These are phyloP conservation scores for Zygosaccharomyces bailii DNA, from an alignment of 805 yeast species.

Conservation along the genomic window DNA sequence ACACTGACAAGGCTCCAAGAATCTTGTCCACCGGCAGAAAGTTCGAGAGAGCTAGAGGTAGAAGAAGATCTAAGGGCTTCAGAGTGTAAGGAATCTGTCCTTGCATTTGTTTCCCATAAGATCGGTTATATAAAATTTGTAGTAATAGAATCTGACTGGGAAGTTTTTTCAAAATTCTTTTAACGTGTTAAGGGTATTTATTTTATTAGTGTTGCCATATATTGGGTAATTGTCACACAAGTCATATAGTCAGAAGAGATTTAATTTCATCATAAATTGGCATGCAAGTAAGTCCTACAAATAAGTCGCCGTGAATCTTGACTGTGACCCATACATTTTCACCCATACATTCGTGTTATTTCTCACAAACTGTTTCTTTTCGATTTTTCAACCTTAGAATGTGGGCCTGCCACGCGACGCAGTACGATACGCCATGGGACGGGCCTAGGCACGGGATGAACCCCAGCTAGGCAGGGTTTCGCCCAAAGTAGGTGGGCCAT, in stretches of 20 bases:
- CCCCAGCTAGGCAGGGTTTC: not conserved
- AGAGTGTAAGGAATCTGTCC: conserved; percentile 69
- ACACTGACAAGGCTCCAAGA: conserved; percentile 99
- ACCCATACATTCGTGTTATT: too few species aligned
- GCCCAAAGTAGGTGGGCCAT: not conserved
- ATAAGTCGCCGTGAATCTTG: not conserved
- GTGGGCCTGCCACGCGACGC: not conserved
- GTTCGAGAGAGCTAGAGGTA: conserved; percentile 99
- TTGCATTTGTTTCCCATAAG: conserved; percentile 14
- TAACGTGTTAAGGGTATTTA: too few species aligned
- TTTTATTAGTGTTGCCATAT: too few species aligned
- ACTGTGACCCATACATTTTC: conserved; percentile 6
- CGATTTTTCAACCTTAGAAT: too few species aligned
- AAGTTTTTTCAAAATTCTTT: conserved; percentile 1
- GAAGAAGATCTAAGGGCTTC: conserved; percentile 99
- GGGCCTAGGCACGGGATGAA: too few species aligned
- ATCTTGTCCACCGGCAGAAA: conserved; percentile 96
- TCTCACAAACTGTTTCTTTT: too few species aligned
- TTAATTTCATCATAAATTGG: too few species aligned
- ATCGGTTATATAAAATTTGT: conserved; percentile 14
- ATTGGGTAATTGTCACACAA: too few species aligned
- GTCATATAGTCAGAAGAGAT: too few species aligned
- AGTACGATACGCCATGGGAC: too few species aligned
- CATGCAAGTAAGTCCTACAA: too few species aligned
- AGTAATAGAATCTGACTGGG: conserved; percentile 15